Percentiles rank a stretch among this genome's conserved stretches.
phyloP scores from a whole-genome alignment of 495 filamentous ascomycete genomes.

The Neurospora sp. region DNA sequence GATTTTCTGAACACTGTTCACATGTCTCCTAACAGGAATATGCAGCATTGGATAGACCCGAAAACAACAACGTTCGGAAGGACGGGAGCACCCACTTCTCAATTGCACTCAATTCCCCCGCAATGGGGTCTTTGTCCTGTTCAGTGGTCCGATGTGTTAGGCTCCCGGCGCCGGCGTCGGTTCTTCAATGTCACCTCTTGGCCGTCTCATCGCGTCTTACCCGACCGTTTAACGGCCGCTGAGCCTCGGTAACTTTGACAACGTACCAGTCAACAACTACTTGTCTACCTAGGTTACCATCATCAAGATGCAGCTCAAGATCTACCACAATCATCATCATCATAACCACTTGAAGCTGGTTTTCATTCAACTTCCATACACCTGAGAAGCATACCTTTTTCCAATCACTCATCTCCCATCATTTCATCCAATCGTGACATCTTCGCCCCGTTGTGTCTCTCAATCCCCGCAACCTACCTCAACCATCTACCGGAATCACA shows the following conservation, averaged over 20 bases:
- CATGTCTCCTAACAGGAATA: neutral
- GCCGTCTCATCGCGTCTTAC: neutral
- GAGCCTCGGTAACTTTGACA: constrained; percentile 3
- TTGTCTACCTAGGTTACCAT: neutral
- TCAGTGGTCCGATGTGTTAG: neutral
- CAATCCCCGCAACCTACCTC: neutral
- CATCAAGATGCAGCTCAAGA: neutral
- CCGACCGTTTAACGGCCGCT: neutral
- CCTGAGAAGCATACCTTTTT: neutral
- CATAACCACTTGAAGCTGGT: neutral
- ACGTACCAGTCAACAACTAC: neutral
- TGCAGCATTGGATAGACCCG: neutral
- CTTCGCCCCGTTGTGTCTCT: neutral
- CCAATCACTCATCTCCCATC: neutral
- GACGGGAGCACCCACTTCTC: neutral
- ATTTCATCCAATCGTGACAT: neutral
- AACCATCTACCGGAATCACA: neutral
- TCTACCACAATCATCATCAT: neutral
- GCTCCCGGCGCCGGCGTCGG: neutral
- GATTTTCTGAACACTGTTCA: neutral
- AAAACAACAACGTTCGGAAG: neutral
- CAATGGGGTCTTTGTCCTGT: neutral
- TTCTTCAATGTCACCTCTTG: neutral
- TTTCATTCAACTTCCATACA: neutral
- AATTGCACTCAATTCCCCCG: neutral